Percentiles rank a stretch among this genome's conserved stretches.
phyloP scores from a whole-genome alignment of 495 filamentous ascomycete genomes.

The Aspergillus homomorphus region DNA sequence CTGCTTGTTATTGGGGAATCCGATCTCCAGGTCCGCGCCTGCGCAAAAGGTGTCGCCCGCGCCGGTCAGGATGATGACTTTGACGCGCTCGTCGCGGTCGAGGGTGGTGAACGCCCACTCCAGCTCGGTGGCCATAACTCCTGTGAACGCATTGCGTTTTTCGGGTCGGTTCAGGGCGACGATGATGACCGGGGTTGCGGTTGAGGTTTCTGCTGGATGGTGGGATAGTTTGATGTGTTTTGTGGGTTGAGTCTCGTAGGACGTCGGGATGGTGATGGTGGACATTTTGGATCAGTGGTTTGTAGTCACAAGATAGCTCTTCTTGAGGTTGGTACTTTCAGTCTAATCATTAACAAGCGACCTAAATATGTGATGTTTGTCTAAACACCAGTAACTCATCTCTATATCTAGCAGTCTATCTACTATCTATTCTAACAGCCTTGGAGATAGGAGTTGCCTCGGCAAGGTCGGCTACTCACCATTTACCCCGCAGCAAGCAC shows the following conservation, averaged over 20 bases:
- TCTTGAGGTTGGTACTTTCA: too few relatives aligned
- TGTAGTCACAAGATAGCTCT: background rate
- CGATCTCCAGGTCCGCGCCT: slow-evolving; percentile 62
- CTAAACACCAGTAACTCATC: too few relatives aligned
- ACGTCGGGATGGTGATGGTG: slow-evolving; percentile 31
- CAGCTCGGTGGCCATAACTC: slow-evolving; percentile 52
- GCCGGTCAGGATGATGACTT: slow-evolving; percentile 57
- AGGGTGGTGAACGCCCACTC: slow-evolving; percentile 53
- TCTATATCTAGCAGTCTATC: background rate
- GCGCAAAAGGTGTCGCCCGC: slow-evolving; percentile 61
- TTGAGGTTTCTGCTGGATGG: slow-evolving; percentile 44
- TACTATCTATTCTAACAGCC: background rate
- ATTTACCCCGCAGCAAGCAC: background rate
- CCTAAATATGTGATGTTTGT: too few relatives aligned
- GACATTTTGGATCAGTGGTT: background rate
- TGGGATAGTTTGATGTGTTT: slow-evolving; percentile 54
- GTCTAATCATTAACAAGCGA: too few relatives aligned
- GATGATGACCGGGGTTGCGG: slow-evolving; percentile 53
- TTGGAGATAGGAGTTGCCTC: background rate
- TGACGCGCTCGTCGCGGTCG: slow-evolving; percentile 54
- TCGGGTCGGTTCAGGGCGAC: slow-evolving; percentile 56
- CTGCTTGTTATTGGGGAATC: slow-evolving; percentile 27
- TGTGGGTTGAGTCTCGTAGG: slow-evolving; percentile 44
- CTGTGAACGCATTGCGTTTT: slow-evolving; percentile 63
- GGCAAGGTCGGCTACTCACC: background rate